These are phyloP conservation scores for Pistacia vera DNA, from an alignment of 345 rosid genomes.

Conservation along the genomic window DNA sequence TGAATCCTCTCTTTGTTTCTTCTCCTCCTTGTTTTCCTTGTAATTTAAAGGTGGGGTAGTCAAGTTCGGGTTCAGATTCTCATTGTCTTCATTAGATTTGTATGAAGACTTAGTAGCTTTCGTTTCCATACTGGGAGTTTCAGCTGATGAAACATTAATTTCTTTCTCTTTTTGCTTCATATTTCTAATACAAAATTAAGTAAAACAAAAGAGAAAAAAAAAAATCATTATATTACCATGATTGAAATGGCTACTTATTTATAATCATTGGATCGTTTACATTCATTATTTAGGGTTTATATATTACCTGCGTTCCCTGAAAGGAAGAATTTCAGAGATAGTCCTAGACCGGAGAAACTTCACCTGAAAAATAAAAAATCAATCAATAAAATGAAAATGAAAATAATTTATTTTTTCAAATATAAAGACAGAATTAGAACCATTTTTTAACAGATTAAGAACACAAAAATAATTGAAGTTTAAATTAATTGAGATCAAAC, in stretches of 20 bases:
- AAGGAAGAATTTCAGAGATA: constrained; percentile 28
- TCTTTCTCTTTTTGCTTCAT: constrained; percentile 6
- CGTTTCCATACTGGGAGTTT: not conserved
- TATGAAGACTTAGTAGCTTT: constrained; percentile 4
- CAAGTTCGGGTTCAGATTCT: constrained; percentile 28
- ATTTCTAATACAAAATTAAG: constrained; percentile 8
- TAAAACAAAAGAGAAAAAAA: not conserved
- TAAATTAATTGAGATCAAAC: no score
- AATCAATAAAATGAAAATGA: no score
- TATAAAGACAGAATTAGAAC: no score
- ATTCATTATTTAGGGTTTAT: not conserved
- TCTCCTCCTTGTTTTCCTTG: not conserved
- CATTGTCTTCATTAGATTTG: constrained; percentile 2
- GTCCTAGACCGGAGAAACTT: constrained; percentile 21
- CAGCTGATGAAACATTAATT: not conserved
- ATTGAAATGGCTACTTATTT: no score
- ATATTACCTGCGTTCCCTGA: constrained; percentile 23
- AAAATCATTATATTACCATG: not conserved
- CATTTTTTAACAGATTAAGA: no score
- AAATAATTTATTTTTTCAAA: no score
- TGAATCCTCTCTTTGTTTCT: constrained; percentile 8
- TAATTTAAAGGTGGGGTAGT: not conserved
- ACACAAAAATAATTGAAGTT: no score
- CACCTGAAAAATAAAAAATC: constrained; percentile 4
- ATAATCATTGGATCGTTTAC: not conserved